Evolutionary conservation across 1,139 yeast genomes (phyloP), one percentile per base, ranked within the genome.

Genomic region (Kluyveromyces sp.): DNA sequence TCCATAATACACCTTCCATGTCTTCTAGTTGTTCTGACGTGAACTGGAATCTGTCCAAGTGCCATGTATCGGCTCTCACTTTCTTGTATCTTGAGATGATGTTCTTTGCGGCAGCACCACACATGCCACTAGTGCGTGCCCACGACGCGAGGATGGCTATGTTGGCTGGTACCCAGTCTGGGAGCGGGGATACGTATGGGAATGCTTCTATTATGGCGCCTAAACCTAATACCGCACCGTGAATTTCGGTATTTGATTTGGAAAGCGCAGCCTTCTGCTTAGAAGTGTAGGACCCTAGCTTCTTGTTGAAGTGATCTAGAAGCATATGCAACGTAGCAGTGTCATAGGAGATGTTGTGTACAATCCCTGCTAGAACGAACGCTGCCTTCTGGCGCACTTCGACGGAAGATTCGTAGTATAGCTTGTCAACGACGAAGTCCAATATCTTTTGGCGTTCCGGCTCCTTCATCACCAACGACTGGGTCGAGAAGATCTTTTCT

Each of bases 21-120:
- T 89, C 96, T 59, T 89, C 95, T 44, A 89, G 72, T 65, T 92
- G 95, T 10, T 83, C 87, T 45, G 76, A 79, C 4, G 81, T 78
- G 64, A 94, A 94, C 5, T 79, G 80, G 56, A 74, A 74, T 50
- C 86, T 77, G 63, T 94, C 98, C 52, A 88, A 77, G 56, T 86
- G 95, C 99, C 99, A 94, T 0, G 97, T 88, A 60, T 94, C 98
- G 49, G 90, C 95, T 55, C 98, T 78, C 4, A 88, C 83, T 69
- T 89, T 90, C 64, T 90, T 92, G 68, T 92, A 94, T 52, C 81
- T 83, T 49, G 95, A 83, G 44, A 94, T 73, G 1, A 80, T 76
- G 32, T 82, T 81, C 65, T 92, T 92, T 5, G 96, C 95, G 1
- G 96, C 78, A 52, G 83, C 79, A 1, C 96, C 96, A 34, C 87